Evolutionary conservation across 176 grass and related monocot genomes (phyloP).

Genomic region (Chrysopogon serrulatus): DNA sequence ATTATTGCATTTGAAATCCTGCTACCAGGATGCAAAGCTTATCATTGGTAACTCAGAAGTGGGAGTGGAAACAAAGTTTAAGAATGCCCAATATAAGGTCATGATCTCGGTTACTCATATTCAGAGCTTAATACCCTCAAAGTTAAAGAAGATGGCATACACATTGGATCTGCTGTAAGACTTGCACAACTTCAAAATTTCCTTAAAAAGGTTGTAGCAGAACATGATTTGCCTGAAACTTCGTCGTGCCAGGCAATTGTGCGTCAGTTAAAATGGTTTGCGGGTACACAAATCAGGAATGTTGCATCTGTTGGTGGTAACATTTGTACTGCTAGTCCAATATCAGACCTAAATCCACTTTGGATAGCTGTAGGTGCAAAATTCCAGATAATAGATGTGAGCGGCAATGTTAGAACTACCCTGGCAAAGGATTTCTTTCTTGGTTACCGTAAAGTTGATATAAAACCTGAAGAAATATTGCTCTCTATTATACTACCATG

Average conservation of each 20-base stretch:
- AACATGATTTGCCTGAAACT: slow-evolving; percentile 43
- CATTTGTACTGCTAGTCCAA: slow-evolving; percentile 98
- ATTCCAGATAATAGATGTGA: slow-evolving; percentile 68
- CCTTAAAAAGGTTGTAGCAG: slow-evolving; percentile 56
- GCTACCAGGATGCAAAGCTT: slow-evolving; percentile 75
- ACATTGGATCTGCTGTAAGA: slow-evolving; percentile 86
- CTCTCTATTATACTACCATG: slow-evolving; percentile 80
- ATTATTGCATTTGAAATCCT: slow-evolving; percentile 67
- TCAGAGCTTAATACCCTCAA: slow-evolving; percentile 68
- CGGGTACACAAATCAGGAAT: slow-evolving; percentile 92
- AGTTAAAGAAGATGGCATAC: slow-evolving; percentile 73
- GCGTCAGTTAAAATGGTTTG: slow-evolving; percentile 95
- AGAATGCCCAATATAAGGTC: slow-evolving; percentile 66
- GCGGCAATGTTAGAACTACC: slow-evolving; percentile 58
- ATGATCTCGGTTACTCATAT: slow-evolving; percentile 86
- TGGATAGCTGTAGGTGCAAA: slow-evolving; percentile 83
- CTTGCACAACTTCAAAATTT: slow-evolving; percentile 67
- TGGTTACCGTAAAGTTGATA: slow-evolving; percentile 89
- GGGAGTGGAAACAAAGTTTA: slow-evolving; percentile 94
- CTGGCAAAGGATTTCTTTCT: slow-evolving; percentile 84
- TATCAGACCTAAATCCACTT: slow-evolving; percentile 97
- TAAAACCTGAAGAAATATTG: slow-evolving; percentile 70
- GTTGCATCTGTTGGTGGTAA: slow-evolving; percentile 97
- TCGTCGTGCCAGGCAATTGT: slow-evolving; percentile 81
- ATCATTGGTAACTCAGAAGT: slow-evolving; percentile 90